Conservation (phyloP, 2,329 filamentous ascomycete genomes). For the Colletotrichum trifolii region DNA sequence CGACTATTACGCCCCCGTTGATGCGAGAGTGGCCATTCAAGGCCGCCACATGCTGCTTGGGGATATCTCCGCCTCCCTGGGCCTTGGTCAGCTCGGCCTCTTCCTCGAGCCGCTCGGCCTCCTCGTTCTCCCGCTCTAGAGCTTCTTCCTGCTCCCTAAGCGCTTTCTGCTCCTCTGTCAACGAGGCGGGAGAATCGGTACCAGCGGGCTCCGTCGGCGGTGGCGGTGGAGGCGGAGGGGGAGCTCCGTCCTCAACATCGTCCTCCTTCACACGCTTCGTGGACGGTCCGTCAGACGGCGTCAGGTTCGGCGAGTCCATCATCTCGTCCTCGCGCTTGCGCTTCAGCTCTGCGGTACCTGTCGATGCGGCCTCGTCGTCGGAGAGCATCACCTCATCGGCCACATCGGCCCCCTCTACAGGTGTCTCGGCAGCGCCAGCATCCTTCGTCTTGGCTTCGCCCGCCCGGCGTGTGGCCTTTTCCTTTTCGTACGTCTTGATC, state of each 20-base stretch:
- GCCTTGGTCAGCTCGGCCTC: slow-evolving; percentile 23
- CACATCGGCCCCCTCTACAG: slow-evolving; percentile 44
- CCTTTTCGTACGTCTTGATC: slow-evolving; percentile 74
- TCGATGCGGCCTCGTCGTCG: slow-evolving; percentile 56
- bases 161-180: slow-evolving; percentile 56
- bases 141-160: slow-evolving; percentile 63
- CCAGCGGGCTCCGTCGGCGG: slow-evolving; percentile 47
- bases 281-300: slow-evolving; percentile 67
- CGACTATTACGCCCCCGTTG: slow-evolving; percentile 22
- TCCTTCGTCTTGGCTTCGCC: slow-evolving; percentile 40
- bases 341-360: slow-evolving; percentile 67
- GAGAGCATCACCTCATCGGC: slow-evolving; percentile 52
- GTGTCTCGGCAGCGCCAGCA: slow-evolving; percentile 24
- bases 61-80: background rate
- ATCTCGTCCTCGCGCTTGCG: slow-evolving; percentile 70
- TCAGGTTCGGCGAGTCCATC: slow-evolving; percentile 55
- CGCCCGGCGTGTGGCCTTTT: slow-evolving; percentile 60
- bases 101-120: slow-evolving; percentile 62
- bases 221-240: slow-evolving; percentile 62
- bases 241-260: slow-evolving; percentile 48
- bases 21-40: slow-evolving; percentile 12
- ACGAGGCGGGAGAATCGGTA: slow-evolving; percentile 44
- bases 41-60: background rate
- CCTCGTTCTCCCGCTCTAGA: slow-evolving; percentile 64
- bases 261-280: slow-evolving; percentile 64